phyloP scores from a whole-genome alignment of 768 basidiomycete genomes.

The Pleurotus citrinopileatus region DNA sequence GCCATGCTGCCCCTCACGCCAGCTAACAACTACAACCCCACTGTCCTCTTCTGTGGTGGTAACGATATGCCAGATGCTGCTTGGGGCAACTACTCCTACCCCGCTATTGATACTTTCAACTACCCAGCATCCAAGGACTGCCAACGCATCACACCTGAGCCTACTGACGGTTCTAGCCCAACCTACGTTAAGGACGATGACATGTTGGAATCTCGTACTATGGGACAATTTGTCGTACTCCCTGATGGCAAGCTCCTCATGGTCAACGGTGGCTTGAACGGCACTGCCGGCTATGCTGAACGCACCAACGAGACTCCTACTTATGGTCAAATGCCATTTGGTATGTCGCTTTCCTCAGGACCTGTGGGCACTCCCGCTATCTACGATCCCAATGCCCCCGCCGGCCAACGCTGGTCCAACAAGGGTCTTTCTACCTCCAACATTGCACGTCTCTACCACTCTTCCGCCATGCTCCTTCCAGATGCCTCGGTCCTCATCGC shows the following conservation, averaged over 20 bases:
- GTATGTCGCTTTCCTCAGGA: conserved; percentile 72
- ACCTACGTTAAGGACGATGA: conserved; percentile 70
- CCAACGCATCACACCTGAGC: conserved; percentile 86
- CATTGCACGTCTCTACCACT: conserved; percentile 89
- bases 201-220: conserved; percentile 74
- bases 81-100: conserved; percentile 78
- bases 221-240: conserved; percentile 90
- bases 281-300: conserved; percentile 83
- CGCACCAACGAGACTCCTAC: conserved; percentile 18
- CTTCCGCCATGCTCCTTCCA: conserved; percentile 83
- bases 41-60: conserved; percentile 90
- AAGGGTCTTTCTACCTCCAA: conserved; percentile 56
- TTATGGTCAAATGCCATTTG: conserved; percentile 53
- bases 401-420: conserved; percentile 74
- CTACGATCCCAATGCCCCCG: conserved; percentile 73
- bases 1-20: conserved; percentile 92
- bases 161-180: conserved; percentile 58
- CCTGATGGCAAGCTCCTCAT: conserved; percentile 77
- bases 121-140: conserved; percentile 71
- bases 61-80: conserved; percentile 66
- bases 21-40: conserved; percentile 82
- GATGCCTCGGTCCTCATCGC: conserved; percentile 85
- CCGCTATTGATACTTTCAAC: conserved; percentile 71
- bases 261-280: conserved; percentile 80
- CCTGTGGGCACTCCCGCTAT: conserved; percentile 80